These are phyloP conservation scores for Haplosporangium gracile DNA, from an alignment of 192 early-diverging fungal species.

Conservation along the genomic window DNA sequence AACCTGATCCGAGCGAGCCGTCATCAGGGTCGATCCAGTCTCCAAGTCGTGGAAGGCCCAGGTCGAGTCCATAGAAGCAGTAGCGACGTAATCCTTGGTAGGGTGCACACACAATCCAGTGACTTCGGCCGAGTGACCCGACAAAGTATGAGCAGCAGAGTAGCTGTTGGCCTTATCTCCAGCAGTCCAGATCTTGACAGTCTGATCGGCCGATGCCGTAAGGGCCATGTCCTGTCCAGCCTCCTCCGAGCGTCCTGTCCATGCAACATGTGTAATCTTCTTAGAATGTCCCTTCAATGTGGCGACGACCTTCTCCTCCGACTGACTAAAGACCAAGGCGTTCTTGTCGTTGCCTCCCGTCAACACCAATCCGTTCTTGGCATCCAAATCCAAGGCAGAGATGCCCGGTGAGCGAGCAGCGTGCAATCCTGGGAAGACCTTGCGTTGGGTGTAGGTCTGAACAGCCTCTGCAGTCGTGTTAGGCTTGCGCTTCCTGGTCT, in stretches of 20 bases:
- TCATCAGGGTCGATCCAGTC: slow-evolving; percentile 67
- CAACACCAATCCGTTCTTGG: slow-evolving; percentile 71
- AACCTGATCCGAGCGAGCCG: slow-evolving; percentile 58
- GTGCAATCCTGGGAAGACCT: slow-evolving; percentile 74
- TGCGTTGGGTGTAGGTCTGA: slow-evolving; percentile 64
- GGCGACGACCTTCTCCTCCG: slow-evolving; percentile 72
- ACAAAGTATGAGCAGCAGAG: slow-evolving; percentile 65
- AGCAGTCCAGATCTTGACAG: slow-evolving; percentile 80
- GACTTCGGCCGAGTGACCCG: slow-evolving; percentile 79
- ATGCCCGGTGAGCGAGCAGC: slow-evolving; percentile 81
- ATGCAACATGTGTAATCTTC: slow-evolving; percentile 80
- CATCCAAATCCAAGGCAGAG: slow-evolving; percentile 68
- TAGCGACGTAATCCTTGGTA: slow-evolving; percentile 83
- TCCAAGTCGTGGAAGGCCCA: slow-evolving; percentile 88
- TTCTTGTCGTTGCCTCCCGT: slow-evolving; percentile 88
- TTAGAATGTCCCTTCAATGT: slow-evolving; percentile 89
- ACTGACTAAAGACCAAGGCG: slow-evolving; percentile 77
- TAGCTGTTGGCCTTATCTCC: slow-evolving; percentile 62
- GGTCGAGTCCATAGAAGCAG: slow-evolving; percentile 76
- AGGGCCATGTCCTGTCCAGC: slow-evolving; percentile 70
- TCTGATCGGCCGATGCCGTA: slow-evolving; percentile 84
- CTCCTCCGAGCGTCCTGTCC: slow-evolving; percentile 65
- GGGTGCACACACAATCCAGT: slow-evolving; percentile 85
- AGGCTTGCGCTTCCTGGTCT: slow-evolving; percentile 81
- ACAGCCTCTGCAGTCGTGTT: slow-evolving; percentile 80